Base-by-base conservation (phyloP, 306 rosid genomes). In the Begonia fuchsioides region DNA sequence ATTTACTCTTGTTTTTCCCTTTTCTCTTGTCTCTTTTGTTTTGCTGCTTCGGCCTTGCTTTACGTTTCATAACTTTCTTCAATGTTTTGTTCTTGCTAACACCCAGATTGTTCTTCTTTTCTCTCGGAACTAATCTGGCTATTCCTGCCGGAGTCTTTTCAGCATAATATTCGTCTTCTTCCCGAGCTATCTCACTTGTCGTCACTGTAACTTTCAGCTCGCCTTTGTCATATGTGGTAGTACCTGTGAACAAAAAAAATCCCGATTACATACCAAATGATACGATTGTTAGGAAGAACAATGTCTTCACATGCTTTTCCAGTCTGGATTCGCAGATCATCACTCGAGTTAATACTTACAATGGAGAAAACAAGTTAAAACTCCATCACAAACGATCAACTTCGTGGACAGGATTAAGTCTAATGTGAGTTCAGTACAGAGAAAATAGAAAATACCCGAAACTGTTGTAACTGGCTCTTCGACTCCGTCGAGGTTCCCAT, bases 121-220 rank as follows among this genome's bases (percentile, higher is more conserved):
- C 61, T 72, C 71, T 64, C 32, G 54, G 72, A 48, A 58, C 51
- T 39, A 72, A 39, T 41, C 62, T 73, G 51, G 39, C 38, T 49
- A 60, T 11, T n/a, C 41, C 60, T 13, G 61, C 49, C 17, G 52
- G 70, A 39, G 67, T 65, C 68, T 63, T 68, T 47, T 58, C 79
- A 9, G 39, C 56, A n/a, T 63, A 63, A 55, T 76, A 83, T 43
- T 77, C 81, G 38, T 69, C 82, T 41, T 75, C 84, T 39, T 72
- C 86, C 2, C 56, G 73, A 65, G 70, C 57, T 60, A 83, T 79
- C 68, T 76, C 87, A 44, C 88, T 72, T 52, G 95, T 88, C 56
- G 76, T 77, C 48, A 83, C 96, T 11, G 72, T 72, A 56, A 88
- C 82, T 67, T 74, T 74, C 67, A 78, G 45, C 59, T 76, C 83